Evolutionary conservation across 345 rosid genomes (phyloP), one percentile per base, ranked within the genome.

Genomic region (Garcia nutans): DNA sequence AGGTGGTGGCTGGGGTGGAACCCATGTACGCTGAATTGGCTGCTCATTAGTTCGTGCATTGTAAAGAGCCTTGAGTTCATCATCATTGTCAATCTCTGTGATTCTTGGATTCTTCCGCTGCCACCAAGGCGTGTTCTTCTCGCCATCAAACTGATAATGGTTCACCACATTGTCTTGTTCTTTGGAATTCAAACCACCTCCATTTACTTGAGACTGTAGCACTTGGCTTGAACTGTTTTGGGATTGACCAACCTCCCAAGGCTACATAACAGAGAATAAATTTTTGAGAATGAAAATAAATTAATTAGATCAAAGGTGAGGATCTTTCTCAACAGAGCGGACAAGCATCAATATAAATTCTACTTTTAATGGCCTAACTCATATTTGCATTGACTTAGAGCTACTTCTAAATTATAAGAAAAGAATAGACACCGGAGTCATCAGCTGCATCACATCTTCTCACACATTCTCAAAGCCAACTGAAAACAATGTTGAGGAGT

Each of bases 1-100:
- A 73, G 98, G 97, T 15, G 98, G 99, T 57, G 97, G 91, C 81
- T 84, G 97, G 33, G 99, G 99, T 49, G 98, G 99, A 77, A 92
- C 97, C 98, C 98, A 96, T 42, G 89, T 47, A 22, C 91, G 89
- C 80, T 81, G 91, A 76, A 85, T 82, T 65, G 89, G 87, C 71
- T 76, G 90, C 71, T 82, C 93, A 64, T 56, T 76, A 77, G 84
- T 81, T 77, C 66, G 86, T 22, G 73, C 80, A 68, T 83, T 86
- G 69, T 76, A 79, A 72, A 82, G 24, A 20, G 74, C 64, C 69
- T 71, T 86, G 79, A 5, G 41, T 72, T 89, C 78, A 76, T 89
- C 89, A 63, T 88, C 92, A 61, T 82, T 89, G 37, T 86, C 95
- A 8, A 92, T 76, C 76, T 92, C 96, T 0, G 89, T 79, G 79